Percentiles rank a stretch among this genome's conserved stretches.
Conservation (phyloP, 2,329 filamentous ascomycete genomes). For the Fusarium succisae region DNA sequence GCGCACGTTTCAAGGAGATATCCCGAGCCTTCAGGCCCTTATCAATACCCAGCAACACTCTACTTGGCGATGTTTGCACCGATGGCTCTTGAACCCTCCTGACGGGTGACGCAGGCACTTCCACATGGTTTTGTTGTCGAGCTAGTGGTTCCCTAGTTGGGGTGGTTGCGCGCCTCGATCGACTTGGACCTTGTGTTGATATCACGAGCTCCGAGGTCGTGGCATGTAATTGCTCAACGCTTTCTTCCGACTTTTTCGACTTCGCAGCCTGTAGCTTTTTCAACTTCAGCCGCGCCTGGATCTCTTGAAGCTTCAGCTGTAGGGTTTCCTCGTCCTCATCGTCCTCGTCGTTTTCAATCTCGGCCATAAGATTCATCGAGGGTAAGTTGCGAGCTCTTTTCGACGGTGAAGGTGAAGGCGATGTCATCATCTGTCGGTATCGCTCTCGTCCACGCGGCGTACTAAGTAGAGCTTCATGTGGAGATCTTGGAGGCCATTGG, state of each 20-base stretch:
- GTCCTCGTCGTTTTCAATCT: conserved; percentile 60
- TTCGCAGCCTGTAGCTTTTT: conserved; percentile 80
- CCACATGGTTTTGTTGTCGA: conserved; percentile 57
- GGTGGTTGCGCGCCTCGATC: conserved; percentile 41
- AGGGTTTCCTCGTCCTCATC: conserved; percentile 91
- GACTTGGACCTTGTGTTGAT: conserved; percentile 33
- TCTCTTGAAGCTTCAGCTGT: conserved; percentile 84
- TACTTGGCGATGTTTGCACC: conserved; percentile 77
- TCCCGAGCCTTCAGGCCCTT: conserved; percentile 84
- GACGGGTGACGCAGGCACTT: conserved; percentile 81
- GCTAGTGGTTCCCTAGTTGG: conserved; percentile 37
- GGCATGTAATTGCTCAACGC: conserved; percentile 26
- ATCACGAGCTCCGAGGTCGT: conserved; percentile 37
- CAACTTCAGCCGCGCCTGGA: conserved; percentile 86
- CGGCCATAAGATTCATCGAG: conserved; percentile 46
- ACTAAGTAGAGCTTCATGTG: conserved; percentile 69
- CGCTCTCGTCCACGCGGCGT: conserved; percentile 83
- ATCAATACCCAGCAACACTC: conserved; percentile 86
- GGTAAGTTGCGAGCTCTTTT: conserved; percentile 38
- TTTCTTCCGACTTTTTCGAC: conserved; percentile 33
- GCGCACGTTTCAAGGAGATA: conserved; percentile 82
- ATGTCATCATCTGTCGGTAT: conserved; percentile 72
- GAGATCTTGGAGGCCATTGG: conserved; percentile 74
- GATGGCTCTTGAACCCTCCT: conserved; percentile 62
- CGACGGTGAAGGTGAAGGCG: conserved; percentile 73